Evolutionary conservation across 345 rosid genomes (phyloP), one percentile per base, ranked within the genome.

Genomic region (Iberis pinnata): DNA sequence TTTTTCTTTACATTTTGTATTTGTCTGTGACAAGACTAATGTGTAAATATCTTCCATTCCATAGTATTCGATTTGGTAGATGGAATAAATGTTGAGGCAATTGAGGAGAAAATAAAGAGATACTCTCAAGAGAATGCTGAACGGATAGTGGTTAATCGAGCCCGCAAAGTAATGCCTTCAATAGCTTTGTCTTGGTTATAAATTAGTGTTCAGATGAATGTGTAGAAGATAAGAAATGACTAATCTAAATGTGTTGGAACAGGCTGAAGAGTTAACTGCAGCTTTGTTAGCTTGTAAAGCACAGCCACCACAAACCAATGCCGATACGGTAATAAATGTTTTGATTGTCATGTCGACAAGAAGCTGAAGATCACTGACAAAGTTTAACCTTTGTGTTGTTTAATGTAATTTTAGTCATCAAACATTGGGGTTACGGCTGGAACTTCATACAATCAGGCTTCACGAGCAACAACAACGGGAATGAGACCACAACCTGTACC

Each of bases 181-280:
- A 12, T 22, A 12, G 37, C 35, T 12, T 17, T 53, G 8, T 25
- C 15, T 42, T 44, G 12, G 15, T 55, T 54, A n/a, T n/a, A 17
- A 38, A 18, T 49, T 22, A 22, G n/a, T 27, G 20, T 15, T 16
- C 14, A 16, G 10, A 18, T 53, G 48, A 62, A 53, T 19, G 12
- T 4, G 12, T 63, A 1, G 54, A 45, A 11, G 29, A 12, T 27
- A 37, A 27, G 13, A 47, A 40, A 45, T 1, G 7, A 45, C 38
- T 42, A 10, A 33, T 11, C 29, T 9, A n/a, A 33, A 6, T 47
- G 5, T 63, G 56, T 37, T 15, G 14, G 64, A 15, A 53, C 78
- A 93, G 99, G 99, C 97, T 64, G 97, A 88, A 78, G 95, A 88
- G 55, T 61, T 83, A 20, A 83, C 88, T 53, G 81, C 82, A 24